phyloP scores from a whole-genome alignment of 1,284 basidiomycete species.

The Papiliotrema fonsecae region DNA sequence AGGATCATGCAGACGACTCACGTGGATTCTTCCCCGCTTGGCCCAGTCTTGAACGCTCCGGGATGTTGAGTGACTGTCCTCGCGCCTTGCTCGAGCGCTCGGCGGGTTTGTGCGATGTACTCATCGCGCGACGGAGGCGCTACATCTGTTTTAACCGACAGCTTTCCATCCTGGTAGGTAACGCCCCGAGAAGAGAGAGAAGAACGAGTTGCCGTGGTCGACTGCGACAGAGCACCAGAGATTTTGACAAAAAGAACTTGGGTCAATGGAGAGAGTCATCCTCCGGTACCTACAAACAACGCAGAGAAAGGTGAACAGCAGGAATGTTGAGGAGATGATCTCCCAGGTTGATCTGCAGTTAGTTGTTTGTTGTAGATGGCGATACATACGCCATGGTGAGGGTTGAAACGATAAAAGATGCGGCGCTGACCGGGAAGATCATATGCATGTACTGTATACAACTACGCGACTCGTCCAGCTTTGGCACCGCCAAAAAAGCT shows the following conservation, averaged over 20 bases:
- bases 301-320: slow-evolving; percentile 32
- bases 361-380: neutral
- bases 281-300: slow-evolving; percentile 32
- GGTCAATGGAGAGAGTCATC: neutral
- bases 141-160: slow-evolving; percentile 28
- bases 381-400: slow-evolving; percentile 2
- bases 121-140: slow-evolving; percentile 27
- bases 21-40: slow-evolving; percentile 4
- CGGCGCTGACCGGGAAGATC: no score
- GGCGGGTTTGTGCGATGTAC: slow-evolving; percentile 29
- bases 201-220: slow-evolving; percentile 8
- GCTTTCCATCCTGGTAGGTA: slow-evolving; percentile 18
- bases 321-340: slow-evolving; percentile 26
- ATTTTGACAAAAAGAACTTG: slow-evolving; percentile 17
- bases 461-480: slow-evolving; percentile 2
- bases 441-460: no score
- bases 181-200: slow-evolving; percentile 19
- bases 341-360: slow-evolving; percentile 24
- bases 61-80: slow-evolving; percentile 26
- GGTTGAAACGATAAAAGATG: no score
- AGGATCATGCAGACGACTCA: neutral
- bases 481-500: slow-evolving; percentile 21
- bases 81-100: slow-evolving; percentile 32
- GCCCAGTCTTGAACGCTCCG: slow-evolving; percentile 24
- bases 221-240: slow-evolving; percentile 11